phyloP scores from a whole-genome alignment of 768 basidiomycete genomes.

The Lepiota venenata region DNA sequence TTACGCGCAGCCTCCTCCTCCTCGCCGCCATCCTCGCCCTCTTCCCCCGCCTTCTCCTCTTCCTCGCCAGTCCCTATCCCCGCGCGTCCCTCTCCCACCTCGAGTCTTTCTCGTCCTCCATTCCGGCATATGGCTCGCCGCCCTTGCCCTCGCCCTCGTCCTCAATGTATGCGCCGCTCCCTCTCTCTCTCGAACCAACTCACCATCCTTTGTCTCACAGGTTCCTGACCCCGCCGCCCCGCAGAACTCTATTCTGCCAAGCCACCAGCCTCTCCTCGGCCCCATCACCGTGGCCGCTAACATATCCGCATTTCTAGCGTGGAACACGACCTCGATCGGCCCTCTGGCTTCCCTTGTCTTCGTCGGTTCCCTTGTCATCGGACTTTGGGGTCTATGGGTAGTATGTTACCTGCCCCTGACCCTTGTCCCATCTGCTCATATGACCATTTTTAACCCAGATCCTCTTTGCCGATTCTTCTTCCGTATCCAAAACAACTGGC shows the following conservation, averaged over 20 bases:
- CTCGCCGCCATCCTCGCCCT: slow-evolving; percentile 26
- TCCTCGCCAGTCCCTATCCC: slow-evolving; percentile 48
- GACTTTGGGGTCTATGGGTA: slow-evolving; percentile 69
- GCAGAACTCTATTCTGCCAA: slow-evolving; percentile 20
- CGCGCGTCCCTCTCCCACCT: slow-evolving; percentile 51
- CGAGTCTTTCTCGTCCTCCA: slow-evolving; percentile 66
- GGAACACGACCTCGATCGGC: slow-evolving; percentile 57
- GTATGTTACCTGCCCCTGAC: slow-evolving; percentile 36
- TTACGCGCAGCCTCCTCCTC: neutral
- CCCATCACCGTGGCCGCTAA: slow-evolving; percentile 54
- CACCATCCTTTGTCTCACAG: slow-evolving; percentile 19
- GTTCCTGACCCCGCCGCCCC: slow-evolving; percentile 41
- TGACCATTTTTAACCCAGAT: slow-evolving; percentile 34
- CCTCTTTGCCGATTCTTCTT: slow-evolving; percentile 53
- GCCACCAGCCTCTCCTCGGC: slow-evolving; percentile 58
- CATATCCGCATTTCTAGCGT: slow-evolving; percentile 61
- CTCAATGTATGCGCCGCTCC: slow-evolving; percentile 44
- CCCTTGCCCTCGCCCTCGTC: slow-evolving; percentile 52
- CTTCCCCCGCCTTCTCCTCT: slow-evolving; percentile 66
- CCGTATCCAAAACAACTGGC: slow-evolving; percentile 68
- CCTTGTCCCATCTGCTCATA: neutral
- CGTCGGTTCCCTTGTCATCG: slow-evolving; percentile 46
- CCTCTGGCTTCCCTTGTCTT: slow-evolving; percentile 51
- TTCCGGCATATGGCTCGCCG: slow-evolving; percentile 57
- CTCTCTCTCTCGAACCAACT: slow-evolving; percentile 6